Percentiles rank a stretch among this genome's conserved stretches.
phyloP scores from a whole-genome alignment of 331 rosid species.

The Cucumis variabilis region DNA sequence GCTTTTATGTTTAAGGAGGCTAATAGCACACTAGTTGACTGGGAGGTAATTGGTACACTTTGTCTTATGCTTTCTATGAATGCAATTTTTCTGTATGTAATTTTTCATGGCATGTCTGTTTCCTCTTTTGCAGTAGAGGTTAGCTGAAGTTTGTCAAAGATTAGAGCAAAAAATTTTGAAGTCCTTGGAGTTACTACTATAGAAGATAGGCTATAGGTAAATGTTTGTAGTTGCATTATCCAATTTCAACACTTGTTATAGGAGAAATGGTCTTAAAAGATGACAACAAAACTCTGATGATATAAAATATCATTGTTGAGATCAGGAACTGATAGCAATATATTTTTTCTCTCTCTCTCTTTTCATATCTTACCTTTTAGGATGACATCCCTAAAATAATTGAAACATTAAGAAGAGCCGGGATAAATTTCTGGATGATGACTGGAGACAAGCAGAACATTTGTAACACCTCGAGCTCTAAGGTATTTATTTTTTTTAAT shows the following conservation, averaged over 20 bases:
- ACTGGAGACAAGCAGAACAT: conserved; percentile 98
- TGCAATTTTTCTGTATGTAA: too few species aligned
- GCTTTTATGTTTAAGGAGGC: conserved; percentile 96
- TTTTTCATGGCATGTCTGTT: too few species aligned
- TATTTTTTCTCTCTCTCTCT: conserved; percentile 33
- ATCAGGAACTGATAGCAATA: background rate
- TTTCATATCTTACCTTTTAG: conserved; percentile 49
- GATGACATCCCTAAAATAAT: conserved; percentile 98
- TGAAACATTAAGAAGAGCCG: conserved; percentile 91
- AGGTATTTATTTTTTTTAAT: too few species aligned
- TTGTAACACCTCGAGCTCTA: too few species aligned
- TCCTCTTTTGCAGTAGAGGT: too few species aligned
- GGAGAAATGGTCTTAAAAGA: background rate
- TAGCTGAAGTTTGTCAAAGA: too few species aligned
- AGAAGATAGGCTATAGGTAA: too few species aligned
- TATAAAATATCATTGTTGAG: background rate
- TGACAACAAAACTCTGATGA: background rate
- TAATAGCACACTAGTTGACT: conserved; percentile 89
- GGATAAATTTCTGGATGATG: conserved; percentile 99
- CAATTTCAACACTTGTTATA: conserved; percentile 12
- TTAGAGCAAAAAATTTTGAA: too few species aligned
- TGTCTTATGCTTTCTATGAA: too few species aligned
- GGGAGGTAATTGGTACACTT: too few species aligned
- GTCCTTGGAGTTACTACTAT: too few species aligned
- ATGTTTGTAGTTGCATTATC: too few species aligned